A percentile compares a stretch with the other conserved stretches of the same genome.
phyloP scores from a whole-genome alignment of 345 rosid species.

The Fremontodendron californicum region DNA sequence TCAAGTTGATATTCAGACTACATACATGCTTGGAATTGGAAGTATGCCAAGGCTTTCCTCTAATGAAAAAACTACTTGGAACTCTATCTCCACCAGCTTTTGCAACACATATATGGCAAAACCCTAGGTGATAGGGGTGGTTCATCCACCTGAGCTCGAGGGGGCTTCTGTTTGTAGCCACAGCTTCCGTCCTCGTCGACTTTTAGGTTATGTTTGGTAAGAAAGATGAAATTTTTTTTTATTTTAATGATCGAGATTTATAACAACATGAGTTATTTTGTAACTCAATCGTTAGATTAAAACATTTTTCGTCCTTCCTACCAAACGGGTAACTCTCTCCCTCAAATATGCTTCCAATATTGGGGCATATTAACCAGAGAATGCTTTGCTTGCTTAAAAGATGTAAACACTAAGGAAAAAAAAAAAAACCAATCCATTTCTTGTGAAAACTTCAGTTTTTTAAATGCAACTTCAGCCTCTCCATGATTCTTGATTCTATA shows the following conservation, averaged over 20 bases:
- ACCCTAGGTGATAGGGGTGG: not conserved
- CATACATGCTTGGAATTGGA: not conserved
- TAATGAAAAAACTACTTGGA: not conserved
- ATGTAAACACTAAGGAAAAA: not conserved
- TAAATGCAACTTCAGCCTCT: not conserved
- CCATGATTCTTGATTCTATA: not conserved
- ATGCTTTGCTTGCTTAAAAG: not conserved
- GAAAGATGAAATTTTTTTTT: too few relatives aligned
- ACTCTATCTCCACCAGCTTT: not conserved
- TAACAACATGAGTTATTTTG: too few relatives aligned
- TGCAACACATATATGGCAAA: not conserved
- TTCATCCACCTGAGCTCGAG: not conserved
- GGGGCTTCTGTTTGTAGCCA: not conserved
- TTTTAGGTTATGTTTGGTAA: not conserved
- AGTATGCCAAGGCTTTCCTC: not conserved
- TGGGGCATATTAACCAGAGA: constrained; percentile 15
- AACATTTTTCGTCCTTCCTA: not conserved
- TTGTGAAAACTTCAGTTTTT: not conserved
- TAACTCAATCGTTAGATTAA: not conserved
- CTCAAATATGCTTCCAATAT: constrained; percentile 30
- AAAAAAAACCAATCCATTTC: not conserved
- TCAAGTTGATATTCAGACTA: not conserved
- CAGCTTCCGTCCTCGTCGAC: not conserved
- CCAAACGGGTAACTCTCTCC: constrained; percentile 7
- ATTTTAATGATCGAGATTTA: too few relatives aligned